Percentiles rank a stretch among this genome's conserved stretches.
Evolutionary conservation across 177 flowering plant genomes (phyloP).

Genomic region (Telopea speciosissima): DNA sequence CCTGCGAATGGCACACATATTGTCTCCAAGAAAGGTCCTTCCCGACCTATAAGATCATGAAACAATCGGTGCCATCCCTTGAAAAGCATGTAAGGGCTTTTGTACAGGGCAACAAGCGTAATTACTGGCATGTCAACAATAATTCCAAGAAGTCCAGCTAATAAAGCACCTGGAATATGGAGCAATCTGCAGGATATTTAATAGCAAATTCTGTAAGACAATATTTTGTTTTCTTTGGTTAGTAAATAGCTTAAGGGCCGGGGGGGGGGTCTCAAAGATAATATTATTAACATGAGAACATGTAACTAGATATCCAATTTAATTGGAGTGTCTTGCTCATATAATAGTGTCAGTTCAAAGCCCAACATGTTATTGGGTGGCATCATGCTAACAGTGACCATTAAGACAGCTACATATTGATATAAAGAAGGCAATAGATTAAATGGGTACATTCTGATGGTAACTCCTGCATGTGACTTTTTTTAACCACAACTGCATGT

Average conservation of each 20-base stretch:
- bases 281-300: no score
- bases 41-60: constrained; percentile 90
- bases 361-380: no score
- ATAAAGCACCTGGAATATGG: constrained; percentile 53
- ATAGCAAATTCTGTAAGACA: not conserved
- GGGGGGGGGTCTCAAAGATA: not conserved
- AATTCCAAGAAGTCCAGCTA: constrained; percentile 54
- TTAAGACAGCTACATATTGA: not conserved
- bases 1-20: constrained; percentile 98
- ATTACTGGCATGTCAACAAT: constrained; percentile 56
- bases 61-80: constrained; percentile 90
- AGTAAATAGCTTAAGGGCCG: not conserved
- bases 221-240: not conserved
- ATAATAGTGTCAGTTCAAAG: not conserved
- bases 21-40: constrained; percentile 95
- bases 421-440: not conserved
- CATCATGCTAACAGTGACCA: not conserved
- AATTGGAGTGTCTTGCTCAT: not conserved
- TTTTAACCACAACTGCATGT: not conserved
- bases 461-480: not conserved
- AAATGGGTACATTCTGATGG: not conserved
- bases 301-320: not conserved
- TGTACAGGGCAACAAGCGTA: constrained; percentile 56
- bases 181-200: constrained; percentile 45
- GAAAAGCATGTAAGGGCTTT: constrained; percentile 85